Evolutionary conservation across 1,139 yeast genomes (phyloP).

Genomic region (Yamadazyma aaseri): DNA sequence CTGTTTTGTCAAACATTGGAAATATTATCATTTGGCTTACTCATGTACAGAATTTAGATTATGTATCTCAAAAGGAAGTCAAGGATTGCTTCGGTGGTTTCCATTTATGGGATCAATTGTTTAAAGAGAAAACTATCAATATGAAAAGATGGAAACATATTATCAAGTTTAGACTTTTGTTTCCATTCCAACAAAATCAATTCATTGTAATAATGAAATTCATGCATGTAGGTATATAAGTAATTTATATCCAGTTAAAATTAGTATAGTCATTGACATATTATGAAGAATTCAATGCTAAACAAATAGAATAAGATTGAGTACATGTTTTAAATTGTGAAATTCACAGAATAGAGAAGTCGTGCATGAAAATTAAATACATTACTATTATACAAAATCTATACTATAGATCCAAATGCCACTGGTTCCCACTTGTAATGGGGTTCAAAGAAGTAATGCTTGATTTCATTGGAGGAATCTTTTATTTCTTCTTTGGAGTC

Average conservation of each 20-base stretch:
- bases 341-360: background rate
- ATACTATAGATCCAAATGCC: slow-evolving; percentile 29
- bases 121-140: slow-evolving; percentile 36
- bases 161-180: slow-evolving; percentile 37
- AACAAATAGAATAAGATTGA: background rate
- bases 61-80: slow-evolving; percentile 14
- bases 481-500: slow-evolving; percentile 5
- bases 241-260: background rate
- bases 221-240: slow-evolving; percentile 25
- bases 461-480: slow-evolving; percentile 8
- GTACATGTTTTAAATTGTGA: no score
- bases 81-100: slow-evolving; percentile 38
- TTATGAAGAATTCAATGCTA: no score
- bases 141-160: slow-evolving; percentile 49
- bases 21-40: slow-evolving; percentile 43
- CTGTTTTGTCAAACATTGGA: slow-evolving; percentile 40
- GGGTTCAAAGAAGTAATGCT: slow-evolving; percentile 25
- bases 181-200: slow-evolving; percentile 44
- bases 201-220: slow-evolving; percentile 40
- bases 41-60: slow-evolving; percentile 17
- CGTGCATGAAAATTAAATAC: slow-evolving; percentile 2
- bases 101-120: slow-evolving; percentile 45
- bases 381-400: background rate
- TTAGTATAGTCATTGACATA: no score
- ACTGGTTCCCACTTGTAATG: slow-evolving; percentile 33